These are phyloP conservation scores for Protomyces lactucae-debilis DNA, from an alignment of 1,139 yeast genomes.

Conservation along the genomic window DNA sequence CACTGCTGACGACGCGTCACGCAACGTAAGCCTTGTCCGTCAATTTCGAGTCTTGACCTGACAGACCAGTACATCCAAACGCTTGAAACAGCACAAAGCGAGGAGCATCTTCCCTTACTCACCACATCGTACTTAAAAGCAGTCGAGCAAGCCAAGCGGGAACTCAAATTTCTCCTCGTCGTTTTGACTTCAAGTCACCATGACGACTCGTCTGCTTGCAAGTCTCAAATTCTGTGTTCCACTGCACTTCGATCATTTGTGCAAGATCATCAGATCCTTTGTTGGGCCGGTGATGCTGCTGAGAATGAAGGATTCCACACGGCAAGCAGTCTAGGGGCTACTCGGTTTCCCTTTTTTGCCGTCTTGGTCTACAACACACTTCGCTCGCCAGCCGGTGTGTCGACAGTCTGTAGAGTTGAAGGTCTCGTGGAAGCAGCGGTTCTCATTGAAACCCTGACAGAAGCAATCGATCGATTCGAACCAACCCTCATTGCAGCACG, in stretches of 20 bases:
- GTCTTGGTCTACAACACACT: conserved; percentile 51
- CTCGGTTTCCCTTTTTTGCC: conserved; percentile 77
- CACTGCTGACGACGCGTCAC: conserved; percentile 8
- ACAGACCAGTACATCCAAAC: conserved; percentile 1
- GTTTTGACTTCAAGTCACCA: conserved; percentile 70
- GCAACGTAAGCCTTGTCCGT: not conserved
- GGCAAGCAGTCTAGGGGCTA: conserved; percentile 67
- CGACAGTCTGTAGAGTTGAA: conserved; percentile 62
- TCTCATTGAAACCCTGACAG: conserved; percentile 39
- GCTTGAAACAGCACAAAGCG: conserved; percentile 6
- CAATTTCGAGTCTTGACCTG: not conserved
- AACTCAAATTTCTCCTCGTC: conserved; percentile 66
- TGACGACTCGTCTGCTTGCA: conserved; percentile 58
- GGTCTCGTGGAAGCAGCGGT: conserved; percentile 45
- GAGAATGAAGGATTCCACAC: conserved; percentile 81
- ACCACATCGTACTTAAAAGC: conserved; percentile 46
- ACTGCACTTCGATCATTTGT: conserved; percentile 43
- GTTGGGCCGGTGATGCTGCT: conserved; percentile 87
- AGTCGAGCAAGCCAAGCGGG: conserved; percentile 43
- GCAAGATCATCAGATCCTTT: conserved; percentile 49
- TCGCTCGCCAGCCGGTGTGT: conserved; percentile 44
- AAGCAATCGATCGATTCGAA: conserved; percentile 32
- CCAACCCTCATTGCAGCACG: conserved; percentile 41
- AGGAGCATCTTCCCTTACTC: conserved; percentile 36
- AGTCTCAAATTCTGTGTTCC: conserved; percentile 52